Conservation (phyloP, 768 basidiomycete species). For the Antrodiella citrinella region DNA sequence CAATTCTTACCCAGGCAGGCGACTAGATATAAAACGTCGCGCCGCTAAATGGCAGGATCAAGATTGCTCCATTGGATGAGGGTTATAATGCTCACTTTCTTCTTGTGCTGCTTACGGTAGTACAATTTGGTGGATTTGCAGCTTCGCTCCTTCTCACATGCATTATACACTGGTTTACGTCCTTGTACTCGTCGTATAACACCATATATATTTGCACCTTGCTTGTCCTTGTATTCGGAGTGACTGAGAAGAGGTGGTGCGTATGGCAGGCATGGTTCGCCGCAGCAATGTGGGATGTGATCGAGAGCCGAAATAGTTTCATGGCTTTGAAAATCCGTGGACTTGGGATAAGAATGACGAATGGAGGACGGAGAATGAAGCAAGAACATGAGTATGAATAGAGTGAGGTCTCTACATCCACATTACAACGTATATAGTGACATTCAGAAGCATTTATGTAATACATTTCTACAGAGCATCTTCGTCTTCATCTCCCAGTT, state of each 20-base stretch:
- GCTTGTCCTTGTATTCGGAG: background rate
- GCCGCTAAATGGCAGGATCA: slow-evolving; percentile 75
- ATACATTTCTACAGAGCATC: background rate
- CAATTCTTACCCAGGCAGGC: slow-evolving; percentile 64
- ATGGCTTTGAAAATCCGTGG: background rate
- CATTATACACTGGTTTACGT: background rate
- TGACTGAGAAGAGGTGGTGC: background rate
- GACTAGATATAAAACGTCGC: slow-evolving; percentile 33
- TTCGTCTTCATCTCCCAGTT: slow-evolving; percentile 30
- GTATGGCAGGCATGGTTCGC: background rate
- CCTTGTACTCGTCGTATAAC: background rate
- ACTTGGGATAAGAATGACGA: background rate
- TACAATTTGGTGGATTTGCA: slow-evolving; percentile 12
- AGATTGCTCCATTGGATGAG: slow-evolving; percentile 42
- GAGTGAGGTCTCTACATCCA: too few relatives aligned
- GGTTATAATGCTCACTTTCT: slow-evolving; percentile 62
- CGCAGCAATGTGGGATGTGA: background rate
- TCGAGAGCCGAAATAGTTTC: background rate
- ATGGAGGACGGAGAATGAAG: background rate
- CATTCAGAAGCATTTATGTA: too few relatives aligned
- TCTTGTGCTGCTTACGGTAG: slow-evolving; percentile 16
- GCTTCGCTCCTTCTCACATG: slow-evolving; percentile 45
- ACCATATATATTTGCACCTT: background rate
- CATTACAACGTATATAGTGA: too few relatives aligned
- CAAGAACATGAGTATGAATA: too few relatives aligned